These are phyloP conservation scores for Nigrospora sphaerica DNA, from an alignment of 2,329 filamentous ascomycete species.

Conservation along the genomic window DNA sequence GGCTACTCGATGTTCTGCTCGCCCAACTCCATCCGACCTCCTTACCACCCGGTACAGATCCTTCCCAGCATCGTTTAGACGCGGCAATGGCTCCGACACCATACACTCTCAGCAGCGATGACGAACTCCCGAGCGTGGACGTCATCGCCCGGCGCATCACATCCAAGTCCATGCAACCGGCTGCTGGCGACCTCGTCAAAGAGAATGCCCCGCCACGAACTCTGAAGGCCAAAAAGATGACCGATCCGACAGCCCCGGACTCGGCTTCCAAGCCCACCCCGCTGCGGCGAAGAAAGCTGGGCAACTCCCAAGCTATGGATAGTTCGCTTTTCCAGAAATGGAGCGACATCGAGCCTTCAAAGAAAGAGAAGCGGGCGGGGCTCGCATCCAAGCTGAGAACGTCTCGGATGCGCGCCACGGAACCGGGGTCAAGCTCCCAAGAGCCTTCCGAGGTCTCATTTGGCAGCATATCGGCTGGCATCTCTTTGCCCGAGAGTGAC, in stretches of 20 bases:
- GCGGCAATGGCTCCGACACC: neutral
- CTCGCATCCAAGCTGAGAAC: slow-evolving; percentile 3
- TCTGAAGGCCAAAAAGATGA: neutral
- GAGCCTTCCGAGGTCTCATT: neutral
- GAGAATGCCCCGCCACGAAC: slow-evolving; percentile 1
- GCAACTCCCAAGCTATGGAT: slow-evolving; percentile 14
- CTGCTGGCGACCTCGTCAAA: neutral
- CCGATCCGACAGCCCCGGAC: neutral
- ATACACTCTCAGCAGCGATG: neutral
- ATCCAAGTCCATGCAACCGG: neutral
- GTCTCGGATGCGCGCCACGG: slow-evolving; percentile 4
- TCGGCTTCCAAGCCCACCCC: slow-evolving; percentile 13
- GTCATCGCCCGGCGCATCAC: neutral
- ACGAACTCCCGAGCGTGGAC: neutral
- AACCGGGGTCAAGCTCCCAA: slow-evolving; percentile 1
- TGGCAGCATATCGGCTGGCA: neutral
- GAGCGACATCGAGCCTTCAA: slow-evolving; percentile 5
- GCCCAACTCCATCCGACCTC: too few species aligned
- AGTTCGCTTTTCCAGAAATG: slow-evolving; percentile 19
- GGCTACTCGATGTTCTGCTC: too few species aligned
- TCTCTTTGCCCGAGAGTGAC: neutral
- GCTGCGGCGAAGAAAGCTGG: slow-evolving; percentile 20
- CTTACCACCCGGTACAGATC: too few species aligned
- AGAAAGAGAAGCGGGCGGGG: slow-evolving; percentile 1
- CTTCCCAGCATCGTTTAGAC: too few species aligned